A percentile compares a stretch with the other conserved stretches of the same genome.
Evolutionary conservation across 2,329 filamentous ascomycete species (phyloP).

Genomic region (Coniella vitis): DNA sequence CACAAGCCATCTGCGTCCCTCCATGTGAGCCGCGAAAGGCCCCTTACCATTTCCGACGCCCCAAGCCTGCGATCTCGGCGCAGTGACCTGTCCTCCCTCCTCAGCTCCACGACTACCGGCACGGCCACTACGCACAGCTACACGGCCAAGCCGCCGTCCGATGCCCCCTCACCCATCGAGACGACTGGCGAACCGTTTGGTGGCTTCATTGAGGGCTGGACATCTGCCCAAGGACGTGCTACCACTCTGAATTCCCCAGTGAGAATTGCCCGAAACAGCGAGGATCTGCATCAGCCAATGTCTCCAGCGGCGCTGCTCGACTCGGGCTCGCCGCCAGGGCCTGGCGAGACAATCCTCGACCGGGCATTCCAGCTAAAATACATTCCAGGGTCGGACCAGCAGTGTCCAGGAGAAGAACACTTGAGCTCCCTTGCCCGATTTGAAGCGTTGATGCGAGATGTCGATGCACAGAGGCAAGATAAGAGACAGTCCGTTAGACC

Average conservation of each 20-base stretch:
- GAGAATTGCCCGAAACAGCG: constrained; percentile 43
- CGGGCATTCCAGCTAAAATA: constrained; percentile 57
- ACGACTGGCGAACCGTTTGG: constrained; percentile 45
- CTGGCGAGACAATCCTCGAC: constrained; percentile 61
- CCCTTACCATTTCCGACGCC: constrained; percentile 49
- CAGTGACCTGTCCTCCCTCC: constrained; percentile 56
- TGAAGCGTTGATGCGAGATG: constrained; percentile 58
- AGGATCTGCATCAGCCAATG: constrained; percentile 41
- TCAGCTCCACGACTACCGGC: constrained; percentile 36
- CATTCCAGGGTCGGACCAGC: constrained; percentile 53
- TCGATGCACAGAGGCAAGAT: constrained; percentile 43
- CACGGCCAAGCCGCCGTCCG: constrained; percentile 43
- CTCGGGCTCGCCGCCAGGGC: constrained; percentile 44
- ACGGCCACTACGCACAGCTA: constrained; percentile 40
- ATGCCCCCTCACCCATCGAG: constrained; percentile 50
- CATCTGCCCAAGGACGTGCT: constrained; percentile 50
- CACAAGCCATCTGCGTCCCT: constrained; percentile 44
- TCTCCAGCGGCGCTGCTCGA: constrained; percentile 29
- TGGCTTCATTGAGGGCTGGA: constrained; percentile 56
- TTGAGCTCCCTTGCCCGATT: constrained; percentile 59
- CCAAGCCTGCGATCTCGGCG: constrained; percentile 55
- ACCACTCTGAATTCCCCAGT: constrained; percentile 52
- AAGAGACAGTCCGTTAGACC: constrained; percentile 27
- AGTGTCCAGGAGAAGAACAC: constrained; percentile 51
- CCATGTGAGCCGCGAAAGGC: constrained; percentile 42